Percentiles rank a stretch among this genome's conserved stretches.
Evolutionary conservation across 23 red algal genomes (phyloP).

Genomic region (Gracilaria domingensis): DNA sequence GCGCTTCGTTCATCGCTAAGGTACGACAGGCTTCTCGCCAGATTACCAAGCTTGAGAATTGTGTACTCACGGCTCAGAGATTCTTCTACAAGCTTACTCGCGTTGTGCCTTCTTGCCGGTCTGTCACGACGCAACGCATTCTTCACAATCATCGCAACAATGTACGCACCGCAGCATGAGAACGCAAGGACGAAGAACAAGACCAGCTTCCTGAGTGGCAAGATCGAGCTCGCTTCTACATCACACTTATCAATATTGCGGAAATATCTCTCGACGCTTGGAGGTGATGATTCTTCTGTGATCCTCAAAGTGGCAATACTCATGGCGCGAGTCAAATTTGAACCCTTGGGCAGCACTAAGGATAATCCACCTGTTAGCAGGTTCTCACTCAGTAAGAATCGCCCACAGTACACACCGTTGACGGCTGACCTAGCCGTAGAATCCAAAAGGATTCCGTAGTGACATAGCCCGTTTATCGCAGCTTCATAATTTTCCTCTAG

Average conservation of each 20-base stretch:
- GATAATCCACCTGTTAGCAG: slow-evolving; percentile 4
- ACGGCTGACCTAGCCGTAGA: not conserved
- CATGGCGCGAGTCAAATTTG: slow-evolving; percentile 11
- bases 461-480: not conserved
- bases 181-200: slow-evolving; percentile 48
- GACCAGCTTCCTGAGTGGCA: slow-evolving; percentile 30
- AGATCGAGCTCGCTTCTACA: not conserved
- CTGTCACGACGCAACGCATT: not conserved
- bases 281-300: not conserved
- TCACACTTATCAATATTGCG: not conserved
- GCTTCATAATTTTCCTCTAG: not conserved
- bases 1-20: not conserved
- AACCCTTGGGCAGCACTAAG: not conserved
- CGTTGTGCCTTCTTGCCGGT: not conserved
- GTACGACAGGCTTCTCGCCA: not conserved
- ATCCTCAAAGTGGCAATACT: slow-evolving; percentile 35
- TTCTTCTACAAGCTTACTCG: not conserved
- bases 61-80: not conserved
- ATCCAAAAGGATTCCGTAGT: not conserved
- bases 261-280: slow-evolving; percentile 6
- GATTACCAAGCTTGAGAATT: not conserved
- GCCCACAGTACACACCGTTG: slow-evolving; percentile 1
- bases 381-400: not conserved
- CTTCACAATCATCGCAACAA: slow-evolving; percentile 24
- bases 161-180: not conserved